Evolutionary conservation across 2,329 filamentous ascomycete genomes (phyloP), one percentile per base, ranked within the genome.

Genomic region (Fusarium sacchari): DNA sequence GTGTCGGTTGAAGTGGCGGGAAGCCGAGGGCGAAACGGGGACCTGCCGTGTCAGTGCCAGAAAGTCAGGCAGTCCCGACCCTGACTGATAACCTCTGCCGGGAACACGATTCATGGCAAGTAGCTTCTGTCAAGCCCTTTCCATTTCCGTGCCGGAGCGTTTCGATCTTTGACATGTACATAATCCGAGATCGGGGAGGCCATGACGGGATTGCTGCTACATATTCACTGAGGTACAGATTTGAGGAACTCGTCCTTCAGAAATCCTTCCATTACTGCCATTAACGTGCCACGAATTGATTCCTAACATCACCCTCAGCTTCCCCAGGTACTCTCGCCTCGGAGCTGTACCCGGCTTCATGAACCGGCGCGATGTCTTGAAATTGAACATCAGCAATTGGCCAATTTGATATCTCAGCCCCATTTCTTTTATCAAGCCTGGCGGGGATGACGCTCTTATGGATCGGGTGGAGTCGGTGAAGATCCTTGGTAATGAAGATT

Each of bases 401-500:
- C 24, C 58, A 58, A 58, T 60, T 26, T 57, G 15, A 40, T 42
- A 42, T 55, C 61, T 59, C 30, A 50, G 66, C 44, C 63, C 69
- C 72, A 60, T 46, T 67, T 24, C 20, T 55, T 52, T 57, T 42
- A 17, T 49, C 42, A 56, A 61, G 36, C 60, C 58, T 22, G 49
- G 73, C 61, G 71, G 74, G 75, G 61, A 53, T 63, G 60, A 61
- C 64, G 66, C 59, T 50, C 60, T 69, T 62, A 74, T 71, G 74
- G 71, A 66, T 61, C 39, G 32, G 36, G 64, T 71, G 76, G 73
- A 64, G 56, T 47, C 64, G 42, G 74, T 72, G 73, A 73, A 24
- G 60, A 62, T 43, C 24, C 59, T 76, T 77, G 64, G 76, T 78
- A 76, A 78, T 77, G 59, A 47, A 34, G 56, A 73, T 75, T 77